phyloP scores from a whole-genome alignment of 495 filamentous ascomycete species.

The Aspergillus heteromorphus region DNA sequence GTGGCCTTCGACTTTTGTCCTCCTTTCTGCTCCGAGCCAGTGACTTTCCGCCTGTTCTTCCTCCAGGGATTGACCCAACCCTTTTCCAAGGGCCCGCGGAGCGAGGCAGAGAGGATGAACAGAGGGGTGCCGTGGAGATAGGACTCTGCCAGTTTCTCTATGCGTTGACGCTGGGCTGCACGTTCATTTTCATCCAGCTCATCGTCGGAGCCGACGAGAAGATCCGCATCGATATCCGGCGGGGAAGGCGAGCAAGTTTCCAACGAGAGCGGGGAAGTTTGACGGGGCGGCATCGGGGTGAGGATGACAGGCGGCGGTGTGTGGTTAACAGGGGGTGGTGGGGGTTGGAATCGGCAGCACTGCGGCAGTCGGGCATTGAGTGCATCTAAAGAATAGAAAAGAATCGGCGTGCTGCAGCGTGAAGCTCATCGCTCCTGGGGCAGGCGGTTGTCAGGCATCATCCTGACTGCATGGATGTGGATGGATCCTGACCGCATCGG shows the following conservation, averaged over 20 bases:
- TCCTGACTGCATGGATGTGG: neutral
- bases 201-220: constrained; percentile 52
- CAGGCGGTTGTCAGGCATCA: constrained; percentile 3
- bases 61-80: constrained; percentile 65
- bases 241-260: constrained; percentile 44
- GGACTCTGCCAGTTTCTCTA: constrained; percentile 53
- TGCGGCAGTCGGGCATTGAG: constrained; percentile 17
- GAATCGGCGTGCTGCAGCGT: neutral
- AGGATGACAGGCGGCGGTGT: constrained; percentile 12
- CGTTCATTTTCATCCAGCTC: constrained; percentile 45
- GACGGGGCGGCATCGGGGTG: constrained; percentile 35
- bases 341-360: constrained; percentile 10
- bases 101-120: constrained; percentile 55
- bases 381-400: constrained; percentile 12
- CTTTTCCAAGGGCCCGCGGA: constrained; percentile 58
- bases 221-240: constrained; percentile 33
- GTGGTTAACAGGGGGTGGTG: constrained; percentile 6
- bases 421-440: constrained; percentile 26
- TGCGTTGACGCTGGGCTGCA: constrained; percentile 48
- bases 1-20: neutral
- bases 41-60: constrained; percentile 21
- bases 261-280: constrained; percentile 35
- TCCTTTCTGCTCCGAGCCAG: neutral
- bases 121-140: constrained; percentile 55
- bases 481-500: neutral